Conservation (phyloP, 2,329 filamentous ascomycete species). For the Exophiala dermatitidis region DNA sequence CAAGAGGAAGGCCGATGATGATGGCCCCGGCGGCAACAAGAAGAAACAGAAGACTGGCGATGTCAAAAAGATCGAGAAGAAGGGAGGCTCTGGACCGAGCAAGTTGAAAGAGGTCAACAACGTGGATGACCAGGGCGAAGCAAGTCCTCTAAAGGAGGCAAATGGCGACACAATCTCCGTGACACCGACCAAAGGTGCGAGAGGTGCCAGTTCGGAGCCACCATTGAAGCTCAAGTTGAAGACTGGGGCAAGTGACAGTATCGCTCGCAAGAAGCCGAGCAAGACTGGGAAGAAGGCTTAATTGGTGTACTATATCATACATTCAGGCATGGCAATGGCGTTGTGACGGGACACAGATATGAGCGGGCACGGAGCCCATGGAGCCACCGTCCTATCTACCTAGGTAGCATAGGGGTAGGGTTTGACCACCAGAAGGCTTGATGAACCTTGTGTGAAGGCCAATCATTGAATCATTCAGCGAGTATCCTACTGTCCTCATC, state of each 20-base stretch:
- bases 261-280: constrained; percentile 14
- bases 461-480: too few relatives aligned
- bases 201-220: constrained; percentile 21
- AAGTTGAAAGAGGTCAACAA: constrained; percentile 25
- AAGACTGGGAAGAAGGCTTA: constrained; percentile 18
- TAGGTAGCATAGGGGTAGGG: too few relatives aligned
- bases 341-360: neutral
- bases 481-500: too few relatives aligned
- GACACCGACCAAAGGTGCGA: constrained; percentile 20
- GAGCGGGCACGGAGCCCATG: too few relatives aligned
- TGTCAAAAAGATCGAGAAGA: constrained; percentile 21
- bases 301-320: neutral
- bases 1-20: constrained; percentile 26
- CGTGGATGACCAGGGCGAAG: constrained; percentile 14
- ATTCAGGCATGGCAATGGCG: constrained; percentile 5
- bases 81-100: constrained; percentile 19
- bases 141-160: constrained; percentile 22
- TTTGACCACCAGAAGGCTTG: too few relatives aligned
- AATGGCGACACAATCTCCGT: constrained; percentile 25
- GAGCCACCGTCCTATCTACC: too few relatives aligned
- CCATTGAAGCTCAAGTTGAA: constrained; percentile 26
- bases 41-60: constrained; percentile 25
- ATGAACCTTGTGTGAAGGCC: too few relatives aligned
- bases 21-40: constrained; percentile 17
- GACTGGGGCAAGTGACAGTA: constrained; percentile 4